Evolutionary conservation across 2,329 filamentous ascomycete genomes (phyloP).

Genomic region (Lasiodiplodia theobromae): DNA sequence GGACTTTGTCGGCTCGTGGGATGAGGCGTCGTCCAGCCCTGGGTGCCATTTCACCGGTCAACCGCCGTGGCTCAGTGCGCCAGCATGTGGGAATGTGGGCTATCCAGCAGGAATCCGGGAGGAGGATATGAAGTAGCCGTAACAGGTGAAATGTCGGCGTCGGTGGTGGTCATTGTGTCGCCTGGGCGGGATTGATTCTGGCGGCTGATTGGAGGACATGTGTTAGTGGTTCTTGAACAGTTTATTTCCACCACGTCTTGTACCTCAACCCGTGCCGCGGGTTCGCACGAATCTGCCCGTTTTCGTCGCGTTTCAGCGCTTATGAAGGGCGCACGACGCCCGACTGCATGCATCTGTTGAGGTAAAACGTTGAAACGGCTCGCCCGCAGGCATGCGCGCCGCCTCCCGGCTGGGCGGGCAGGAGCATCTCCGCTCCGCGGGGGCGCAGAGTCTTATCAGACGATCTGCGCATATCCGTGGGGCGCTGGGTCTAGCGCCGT

Average conservation of each 20-base stretch:
- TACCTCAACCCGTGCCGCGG: background rate
- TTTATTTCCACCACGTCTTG: background rate
- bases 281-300: background rate
- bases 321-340: background rate
- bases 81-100: background rate
- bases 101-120: slow-evolving; percentile 22
- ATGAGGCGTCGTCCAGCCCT: slow-evolving; percentile 5
- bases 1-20: slow-evolving; percentile 18
- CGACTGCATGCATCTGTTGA: slow-evolving; percentile 16
- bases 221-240: background rate
- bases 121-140: slow-evolving; percentile 15
- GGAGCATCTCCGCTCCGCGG: slow-evolving; percentile 10
- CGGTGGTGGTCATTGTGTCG: background rate
- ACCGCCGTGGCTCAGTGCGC: slow-evolving; percentile 14
- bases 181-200: background rate
- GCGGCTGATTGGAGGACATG: background rate
- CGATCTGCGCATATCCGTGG: slow-evolving; percentile 26
- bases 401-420: slow-evolving; percentile 9
- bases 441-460: slow-evolving; percentile 17
- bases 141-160: background rate
- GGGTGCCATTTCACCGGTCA: slow-evolving; percentile 19
- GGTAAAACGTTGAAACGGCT: slow-evolving; percentile 11
- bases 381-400: slow-evolving; percentile 10
- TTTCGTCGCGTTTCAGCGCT: slow-evolving; percentile 10
- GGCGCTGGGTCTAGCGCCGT: slow-evolving; percentile 13